These are phyloP conservation scores for Nannochloropsis salina DNA, from an alignment of 108 stramenopile genomes.

Conservation along the genomic window DNA sequence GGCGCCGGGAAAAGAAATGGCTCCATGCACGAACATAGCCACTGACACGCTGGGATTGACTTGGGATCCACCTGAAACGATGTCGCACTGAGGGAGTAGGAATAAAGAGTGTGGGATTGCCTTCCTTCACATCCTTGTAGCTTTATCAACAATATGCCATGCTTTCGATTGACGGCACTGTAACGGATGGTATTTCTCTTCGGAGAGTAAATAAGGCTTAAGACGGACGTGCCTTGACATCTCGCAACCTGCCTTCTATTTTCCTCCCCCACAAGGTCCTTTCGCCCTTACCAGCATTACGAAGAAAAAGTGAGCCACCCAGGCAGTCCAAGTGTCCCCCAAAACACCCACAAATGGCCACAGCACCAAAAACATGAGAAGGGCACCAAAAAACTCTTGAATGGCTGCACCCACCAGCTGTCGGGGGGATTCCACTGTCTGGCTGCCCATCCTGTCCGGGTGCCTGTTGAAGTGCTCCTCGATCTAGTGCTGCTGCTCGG, in stretches of 20 bases:
- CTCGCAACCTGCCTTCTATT: background rate
- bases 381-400: slow-evolving; percentile 39
- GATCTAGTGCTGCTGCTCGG: background rate
- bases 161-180: background rate
- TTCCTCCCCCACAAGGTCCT: background rate
- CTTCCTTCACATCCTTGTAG: background rate
- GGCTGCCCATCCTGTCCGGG: background rate
- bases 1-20: slow-evolving; percentile 6
- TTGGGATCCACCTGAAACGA: slow-evolving; percentile 41
- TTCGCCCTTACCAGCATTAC: slow-evolving; percentile 42
- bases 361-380: slow-evolving; percentile 35
- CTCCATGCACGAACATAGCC: slow-evolving; percentile 37
- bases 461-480: background rate
- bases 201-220: too few relatives aligned
- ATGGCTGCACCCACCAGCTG: slow-evolving; percentile 14
- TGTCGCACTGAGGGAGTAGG: slow-evolving; percentile 27
- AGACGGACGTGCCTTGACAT: background rate
- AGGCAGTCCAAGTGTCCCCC: slow-evolving; percentile 45
- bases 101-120: background rate
- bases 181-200: too few relatives aligned
- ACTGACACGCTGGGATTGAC: slow-evolving; percentile 47
- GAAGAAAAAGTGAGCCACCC: slow-evolving; percentile 45
- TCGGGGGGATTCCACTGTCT: background rate
- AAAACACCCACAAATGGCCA: slow-evolving; percentile 44
- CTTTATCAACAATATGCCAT: background rate